phyloP scores from a whole-genome alignment of 306 rosid species.

The Medicago ruthenica region DNA sequence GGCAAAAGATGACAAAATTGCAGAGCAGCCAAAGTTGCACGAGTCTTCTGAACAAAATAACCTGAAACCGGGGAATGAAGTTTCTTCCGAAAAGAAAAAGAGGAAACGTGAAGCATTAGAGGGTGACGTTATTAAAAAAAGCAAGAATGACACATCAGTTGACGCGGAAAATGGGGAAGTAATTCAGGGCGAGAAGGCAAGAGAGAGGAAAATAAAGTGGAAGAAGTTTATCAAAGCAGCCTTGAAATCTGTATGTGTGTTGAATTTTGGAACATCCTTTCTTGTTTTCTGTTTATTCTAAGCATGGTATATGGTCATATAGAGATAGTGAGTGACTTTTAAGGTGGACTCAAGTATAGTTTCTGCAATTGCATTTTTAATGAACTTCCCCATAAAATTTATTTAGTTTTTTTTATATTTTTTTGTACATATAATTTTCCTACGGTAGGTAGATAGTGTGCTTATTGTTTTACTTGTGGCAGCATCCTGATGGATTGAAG shows the following conservation, averaged over 20 bases:
- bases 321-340: constrained; percentile 10
- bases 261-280: constrained; percentile 21
- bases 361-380: background rate
- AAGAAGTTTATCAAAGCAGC: constrained; percentile 78
- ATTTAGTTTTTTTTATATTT: background rate
- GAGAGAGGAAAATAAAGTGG: constrained; percentile 67
- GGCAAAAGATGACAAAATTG: constrained; percentile 38
- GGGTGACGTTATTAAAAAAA: constrained; percentile 56
- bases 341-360: constrained; percentile 27
- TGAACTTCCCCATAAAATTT: constrained; percentile 4
- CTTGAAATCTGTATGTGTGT: constrained; percentile 70
- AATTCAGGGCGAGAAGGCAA: constrained; percentile 61
- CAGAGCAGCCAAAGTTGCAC: constrained; percentile 43
- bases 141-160: constrained; percentile 49
- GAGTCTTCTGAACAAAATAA: constrained; percentile 47
- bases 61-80: constrained; percentile 49
- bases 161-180: constrained; percentile 70
- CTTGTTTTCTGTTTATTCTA: constrained; percentile 11
- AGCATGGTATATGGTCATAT: constrained; percentile 22
- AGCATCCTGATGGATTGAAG: constrained; percentile 89
- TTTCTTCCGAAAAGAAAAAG: constrained; percentile 58
- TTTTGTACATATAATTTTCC: constrained; percentile 8
- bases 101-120: constrained; percentile 65
- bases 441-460: background rate
- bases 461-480: constrained; percentile 44